phyloP scores from a whole-genome alignment of 2,329 filamentous ascomycete species.

The Colletotrichum sp. region DNA sequence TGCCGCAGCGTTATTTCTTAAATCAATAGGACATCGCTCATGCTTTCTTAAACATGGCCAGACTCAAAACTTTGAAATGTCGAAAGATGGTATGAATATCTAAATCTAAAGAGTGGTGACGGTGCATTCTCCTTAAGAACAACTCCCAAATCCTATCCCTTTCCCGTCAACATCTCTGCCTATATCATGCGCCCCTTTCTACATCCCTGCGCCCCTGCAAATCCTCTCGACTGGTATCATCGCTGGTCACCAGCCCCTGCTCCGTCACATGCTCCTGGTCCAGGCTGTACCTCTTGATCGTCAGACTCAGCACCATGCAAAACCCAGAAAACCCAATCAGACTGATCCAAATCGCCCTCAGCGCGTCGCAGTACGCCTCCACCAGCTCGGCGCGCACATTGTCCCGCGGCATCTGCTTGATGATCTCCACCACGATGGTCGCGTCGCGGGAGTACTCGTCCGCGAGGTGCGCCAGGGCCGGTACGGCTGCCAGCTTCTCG shows the following conservation, averaged over 20 bases:
- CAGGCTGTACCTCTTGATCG: constrained; percentile 32
- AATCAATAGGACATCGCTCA: background rate
- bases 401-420: constrained; percentile 50
- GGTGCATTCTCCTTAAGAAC: background rate
- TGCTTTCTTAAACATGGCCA: background rate
- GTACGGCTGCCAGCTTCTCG: constrained; percentile 50
- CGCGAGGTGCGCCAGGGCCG: constrained; percentile 46
- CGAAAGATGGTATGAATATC: background rate
- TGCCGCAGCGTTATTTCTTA: background rate
- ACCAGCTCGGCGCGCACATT: constrained; percentile 25
- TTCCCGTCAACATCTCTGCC: background rate
- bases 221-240: constrained; percentile 2
- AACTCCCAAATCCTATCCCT: background rate
- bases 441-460: constrained; percentile 60
- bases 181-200: background rate
- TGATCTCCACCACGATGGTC: constrained; percentile 61
- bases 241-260: constrained; percentile 26
- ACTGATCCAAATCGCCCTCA: constrained; percentile 36
- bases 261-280: constrained; percentile 35
- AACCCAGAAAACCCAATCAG: constrained; percentile 33
- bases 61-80: background rate
- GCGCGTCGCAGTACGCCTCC: constrained; percentile 34
- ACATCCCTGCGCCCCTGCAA: background rate
- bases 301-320: constrained; percentile 34
- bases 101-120: background rate